Evolutionary conservation across 176 grass and related monocot species (phyloP), one percentile per base, ranked within the genome.

Genomic region (Pontederia paniculata): DNA sequence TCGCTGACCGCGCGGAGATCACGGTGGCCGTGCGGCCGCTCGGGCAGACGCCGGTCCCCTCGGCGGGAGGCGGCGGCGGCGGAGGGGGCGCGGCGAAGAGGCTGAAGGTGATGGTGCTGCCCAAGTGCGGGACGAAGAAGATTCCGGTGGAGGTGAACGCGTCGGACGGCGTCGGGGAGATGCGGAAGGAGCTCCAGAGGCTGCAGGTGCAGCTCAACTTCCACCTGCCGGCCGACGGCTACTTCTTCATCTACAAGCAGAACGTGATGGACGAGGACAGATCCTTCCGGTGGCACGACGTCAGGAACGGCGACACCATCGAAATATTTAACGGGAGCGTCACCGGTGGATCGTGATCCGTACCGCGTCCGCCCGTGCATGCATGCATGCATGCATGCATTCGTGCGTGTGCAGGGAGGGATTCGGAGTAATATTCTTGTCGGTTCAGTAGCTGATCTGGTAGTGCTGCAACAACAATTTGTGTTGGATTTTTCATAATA

Each of bases 261-360:
- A 81, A 69, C 9, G 77, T 77, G 0, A 84, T 89, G 86, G 74
- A 89, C 11, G 81, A 84, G 44, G 81, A 81, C 2, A 74, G 77
- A 18, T 74, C 74, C 1, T 72, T 89, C 67, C 17, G 67, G 0
- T 89, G 86, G 86, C 86, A 89, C 41, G 74, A 75, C 15, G 77
- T 84, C 1, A 71, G 71, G 44, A 59, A 43, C 15, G 86, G 77
- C 0, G 86, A 84, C 50, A 84, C 86, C 45, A 78, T 84, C 28
- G 63, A 81, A 44, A 60, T 89, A 57, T 76, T 81, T 41, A 77
- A 84, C 18, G 86, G 80, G 55, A 56, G 48, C n/a, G 59, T 76
- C 47, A 83, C 64, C 5, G 65, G 64, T 18, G 76, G 61, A 37
- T n/a, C 54, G 9, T 31, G 54, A 57, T 57, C 28, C 28, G 28